Percentiles rank a stretch among this genome's conserved stretches.
Conservation (phyloP, 257 asterid genomes). For the Anisodus tanguticus region DNA sequence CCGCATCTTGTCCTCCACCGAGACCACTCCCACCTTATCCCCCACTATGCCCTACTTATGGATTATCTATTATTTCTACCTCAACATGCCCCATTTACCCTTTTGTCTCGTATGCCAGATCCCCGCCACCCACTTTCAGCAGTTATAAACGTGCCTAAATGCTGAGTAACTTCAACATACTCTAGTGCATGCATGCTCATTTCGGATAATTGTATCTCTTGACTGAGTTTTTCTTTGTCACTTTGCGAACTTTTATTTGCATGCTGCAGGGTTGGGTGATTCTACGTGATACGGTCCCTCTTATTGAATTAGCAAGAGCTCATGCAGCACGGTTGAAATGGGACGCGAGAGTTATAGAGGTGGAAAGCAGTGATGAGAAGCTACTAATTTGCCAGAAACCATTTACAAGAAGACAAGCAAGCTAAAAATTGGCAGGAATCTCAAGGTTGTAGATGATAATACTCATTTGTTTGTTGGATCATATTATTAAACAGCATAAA, state of each 20-base stretch:
- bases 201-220: neutral
- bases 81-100: neutral
- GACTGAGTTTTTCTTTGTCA: neutral
- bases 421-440: conserved; percentile 43
- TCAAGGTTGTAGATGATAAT: conserved; percentile 46
- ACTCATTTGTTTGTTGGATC: conserved; percentile 47
- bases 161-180: neutral
- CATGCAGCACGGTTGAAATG: conserved; percentile 79
- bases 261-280: conserved; percentile 90
- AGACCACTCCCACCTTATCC: too few relatives aligned
- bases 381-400: conserved; percentile 99
- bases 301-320: conserved; percentile 79
- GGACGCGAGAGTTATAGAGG: conserved; percentile 96
- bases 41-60: neutral
- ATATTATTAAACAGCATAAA: conserved; percentile 39
- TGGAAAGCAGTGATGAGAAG: conserved; percentile 80
- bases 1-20: too few relatives aligned
- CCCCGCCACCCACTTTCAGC: neutral
- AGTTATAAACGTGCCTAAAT: neutral
- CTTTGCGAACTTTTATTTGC: conserved; percentile 29
- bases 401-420: conserved; percentile 68
- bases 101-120: neutral
- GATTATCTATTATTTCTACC: neutral
- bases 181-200: neutral
- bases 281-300: conserved; percentile 65